Percentiles rank a stretch among this genome's conserved stretches.
phyloP scores from a whole-genome alignment of 164 flowering plant species.

The Vitis rotundifolia region DNA sequence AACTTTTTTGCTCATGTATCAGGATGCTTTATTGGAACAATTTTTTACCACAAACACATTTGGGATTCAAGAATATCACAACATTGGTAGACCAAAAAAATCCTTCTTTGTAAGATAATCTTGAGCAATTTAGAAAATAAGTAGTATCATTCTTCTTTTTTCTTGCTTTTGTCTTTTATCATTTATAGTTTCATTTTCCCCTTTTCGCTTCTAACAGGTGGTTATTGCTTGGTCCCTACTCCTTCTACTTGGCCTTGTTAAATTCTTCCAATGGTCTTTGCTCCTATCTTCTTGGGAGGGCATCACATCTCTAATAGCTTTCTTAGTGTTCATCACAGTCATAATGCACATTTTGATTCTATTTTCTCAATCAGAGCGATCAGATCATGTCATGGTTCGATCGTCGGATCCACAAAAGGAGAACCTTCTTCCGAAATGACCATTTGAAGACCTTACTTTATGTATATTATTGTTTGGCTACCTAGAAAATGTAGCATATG shows the following conservation, averaged over 20 bases:
- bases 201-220: constrained; percentile 35
- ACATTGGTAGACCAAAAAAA: constrained; percentile 60
- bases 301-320: constrained; percentile 37
- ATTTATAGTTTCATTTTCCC: too few relatives aligned
- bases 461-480: too few relatives aligned
- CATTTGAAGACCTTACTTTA: too few relatives aligned
- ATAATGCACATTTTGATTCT: constrained; percentile 66
- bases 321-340: constrained; percentile 47
- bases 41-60: constrained; percentile 56
- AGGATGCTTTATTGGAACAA: constrained; percentile 76
- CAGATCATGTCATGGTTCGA: background rate
- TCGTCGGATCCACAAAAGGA: constrained; percentile 1
- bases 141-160: background rate
- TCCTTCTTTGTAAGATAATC: constrained; percentile 54
- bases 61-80: constrained; percentile 34
- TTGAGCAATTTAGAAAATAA: background rate
- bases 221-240: constrained; percentile 52
- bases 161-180: background rate
- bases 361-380: constrained; percentile 53
- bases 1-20: background rate
- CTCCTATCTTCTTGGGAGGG: constrained; percentile 68
- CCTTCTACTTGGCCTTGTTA: constrained; percentile 31
- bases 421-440: constrained; percentile 9
- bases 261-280: constrained; percentile 43
- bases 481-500: too few relatives aligned